phyloP scores from a whole-genome alignment of 495 filamentous ascomycete genomes.

The Glarea lozoyensis region DNA sequence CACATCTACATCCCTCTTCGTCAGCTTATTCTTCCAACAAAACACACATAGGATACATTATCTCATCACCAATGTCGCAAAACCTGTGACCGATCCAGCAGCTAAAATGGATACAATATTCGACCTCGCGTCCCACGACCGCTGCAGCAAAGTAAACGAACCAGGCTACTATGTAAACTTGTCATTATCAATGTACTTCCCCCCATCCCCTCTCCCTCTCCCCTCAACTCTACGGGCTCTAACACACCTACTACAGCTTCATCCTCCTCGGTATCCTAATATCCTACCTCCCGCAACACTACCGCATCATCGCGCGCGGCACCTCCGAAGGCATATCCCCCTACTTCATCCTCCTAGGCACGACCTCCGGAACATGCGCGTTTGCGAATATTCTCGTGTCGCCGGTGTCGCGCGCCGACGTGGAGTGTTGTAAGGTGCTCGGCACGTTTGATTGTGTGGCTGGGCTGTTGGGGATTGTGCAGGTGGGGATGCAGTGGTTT shows the following conservation, averaged over 20 bases:
- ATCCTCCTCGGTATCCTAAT: constrained; percentile 85
- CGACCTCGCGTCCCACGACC: no score
- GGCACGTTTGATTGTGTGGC: constrained; percentile 76
- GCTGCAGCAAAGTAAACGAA: constrained; percentile 42
- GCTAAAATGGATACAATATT: no score
- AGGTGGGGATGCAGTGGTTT: constrained; percentile 84
- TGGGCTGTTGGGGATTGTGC: constrained; percentile 75
- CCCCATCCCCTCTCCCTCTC: no score
- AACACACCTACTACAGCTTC: constrained; percentile 43
- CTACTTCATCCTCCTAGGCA: constrained; percentile 85
- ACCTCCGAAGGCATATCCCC: constrained; percentile 96
- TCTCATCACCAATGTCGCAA: no score
- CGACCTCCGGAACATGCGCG: constrained; percentile 75
- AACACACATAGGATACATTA: neutral
- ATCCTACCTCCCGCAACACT: constrained; percentile 92
- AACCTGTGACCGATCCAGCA: no score
- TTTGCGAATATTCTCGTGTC: constrained; percentile 88
- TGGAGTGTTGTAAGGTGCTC: constrained; percentile 75
- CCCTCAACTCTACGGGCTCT: no score
- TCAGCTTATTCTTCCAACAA: neutral
- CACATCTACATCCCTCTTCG: neutral
- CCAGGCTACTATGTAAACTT: constrained; percentile 52
- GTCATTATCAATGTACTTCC: constrained; percentile 29
- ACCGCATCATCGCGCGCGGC: constrained; percentile 75
- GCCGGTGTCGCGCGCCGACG: constrained; percentile 64